Evolutionary conservation across 768 basidiomycete species (phyloP), one percentile per base, ranked within the genome.

Genomic region (Lactarius evosmus): DNA sequence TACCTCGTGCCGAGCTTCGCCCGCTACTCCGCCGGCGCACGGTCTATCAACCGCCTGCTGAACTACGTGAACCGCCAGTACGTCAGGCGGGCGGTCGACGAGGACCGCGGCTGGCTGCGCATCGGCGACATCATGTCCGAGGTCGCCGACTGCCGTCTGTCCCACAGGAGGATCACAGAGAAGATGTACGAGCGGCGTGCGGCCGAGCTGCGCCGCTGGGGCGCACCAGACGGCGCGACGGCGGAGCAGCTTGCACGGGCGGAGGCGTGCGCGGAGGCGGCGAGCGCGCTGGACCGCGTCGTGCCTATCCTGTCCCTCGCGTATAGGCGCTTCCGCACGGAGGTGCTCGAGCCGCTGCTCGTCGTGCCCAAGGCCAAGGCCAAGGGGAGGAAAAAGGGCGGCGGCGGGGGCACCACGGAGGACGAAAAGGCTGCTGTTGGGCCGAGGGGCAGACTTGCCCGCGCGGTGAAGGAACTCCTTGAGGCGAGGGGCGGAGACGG

Each of bases 41-140:
- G 83, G 66, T 82, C 87, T 58, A 83, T 87, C 61, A 82, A 87
- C 74, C 83, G 89, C 69, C 82, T 91, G 34, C 79, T 91, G 69
- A 90, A 84, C 76, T 91, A 91, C 67, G 78, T 85, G 53, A 85
- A 85, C 70, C 76, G 84, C 40, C 87, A 89, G 73, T 87, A 87
- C 71, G 86, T 91, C 66, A 87, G 87, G 71, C 85, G 88, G 30
- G 87, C 86, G 51, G 78, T 87, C 17, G 89, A 91, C 73, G 88
- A 91, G 73, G 89, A 89, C 74, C 83, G 79, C 67, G 89, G 89
- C 46, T 91, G 89, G 89, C 78, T 91, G 46, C 82, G 85, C 33
- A 75, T 90, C 49, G 78, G 77, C 57, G 88, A 90, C 71, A 80
- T 87, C 17, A 73, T 89, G 25, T 50, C 58, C 46, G 58, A 65